Percentiles rank a stretch among this genome's conserved stretches.
Conservation (phyloP, 2,329 filamentous ascomycete genomes). For the Clarireedia sp. region DNA sequence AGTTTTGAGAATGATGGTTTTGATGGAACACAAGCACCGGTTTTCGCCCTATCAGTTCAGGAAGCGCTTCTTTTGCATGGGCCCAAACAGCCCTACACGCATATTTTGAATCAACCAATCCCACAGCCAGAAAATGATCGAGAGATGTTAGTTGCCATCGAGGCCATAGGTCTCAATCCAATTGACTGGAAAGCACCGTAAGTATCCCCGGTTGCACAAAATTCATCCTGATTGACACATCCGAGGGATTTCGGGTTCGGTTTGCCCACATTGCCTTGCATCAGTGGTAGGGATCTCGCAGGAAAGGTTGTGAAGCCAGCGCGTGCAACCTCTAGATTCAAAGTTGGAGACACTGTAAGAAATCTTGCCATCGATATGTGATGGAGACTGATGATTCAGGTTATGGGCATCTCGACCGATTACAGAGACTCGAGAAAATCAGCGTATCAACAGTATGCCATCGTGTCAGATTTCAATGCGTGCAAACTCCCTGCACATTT, state of each 20-base stretch:
- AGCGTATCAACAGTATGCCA: slow-evolving; percentile 42
- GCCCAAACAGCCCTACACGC: slow-evolving; percentile 41
- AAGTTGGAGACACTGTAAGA: slow-evolving; percentile 45
- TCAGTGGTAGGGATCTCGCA: slow-evolving; percentile 46
- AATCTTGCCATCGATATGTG: slow-evolving; percentile 19
- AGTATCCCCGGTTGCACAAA: slow-evolving; percentile 47
- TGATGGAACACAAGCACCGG: not conserved
- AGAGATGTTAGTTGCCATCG: slow-evolving; percentile 54
- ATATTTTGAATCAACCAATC: slow-evolving; percentile 37
- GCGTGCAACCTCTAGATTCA: slow-evolving; percentile 38
- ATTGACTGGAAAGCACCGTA: slow-evolving; percentile 76
- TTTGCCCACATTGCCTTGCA: slow-evolving; percentile 25
- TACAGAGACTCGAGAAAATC: slow-evolving; percentile 27
- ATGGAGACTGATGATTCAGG: slow-evolving; percentile 26
- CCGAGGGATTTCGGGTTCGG: slow-evolving; percentile 28
- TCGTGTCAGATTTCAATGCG: slow-evolving; percentile 32
- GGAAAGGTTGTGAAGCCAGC: slow-evolving; percentile 51
- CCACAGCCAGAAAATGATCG: slow-evolving; percentile 45
- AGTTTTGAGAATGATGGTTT: not conserved
- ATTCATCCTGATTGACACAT: not conserved
- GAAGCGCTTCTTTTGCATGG: slow-evolving; percentile 43
- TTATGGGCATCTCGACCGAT: slow-evolving; percentile 27
- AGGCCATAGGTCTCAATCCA: slow-evolving; percentile 59
- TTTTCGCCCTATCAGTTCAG: slow-evolving; percentile 29
- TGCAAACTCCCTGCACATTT: slow-evolving; percentile 22